Percentiles rank a stretch among this genome's conserved stretches.
Evolutionary conservation across 78 protist genomes (phyloP).

Genomic region (Dictyostelium intermedium): DNA sequence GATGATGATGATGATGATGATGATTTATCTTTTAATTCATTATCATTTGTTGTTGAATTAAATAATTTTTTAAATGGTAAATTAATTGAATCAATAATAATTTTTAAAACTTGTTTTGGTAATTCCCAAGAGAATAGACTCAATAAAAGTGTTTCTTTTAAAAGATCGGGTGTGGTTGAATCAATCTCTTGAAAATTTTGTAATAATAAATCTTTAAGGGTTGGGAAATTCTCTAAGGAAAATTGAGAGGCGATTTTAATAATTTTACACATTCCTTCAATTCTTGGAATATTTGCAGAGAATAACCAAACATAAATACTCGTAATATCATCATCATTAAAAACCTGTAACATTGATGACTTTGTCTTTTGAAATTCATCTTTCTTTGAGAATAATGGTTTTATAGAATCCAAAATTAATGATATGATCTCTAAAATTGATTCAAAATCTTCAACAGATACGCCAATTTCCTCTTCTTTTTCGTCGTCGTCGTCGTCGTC

Average conservation of each 20-base stretch:
- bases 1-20: background rate
- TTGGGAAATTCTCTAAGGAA: constrained; percentile 17
- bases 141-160: constrained; percentile 19
- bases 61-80: constrained; percentile 11
- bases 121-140: constrained; percentile 13
- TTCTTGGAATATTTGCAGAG: background rate
- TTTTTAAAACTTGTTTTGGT: background rate
- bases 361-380: background rate
- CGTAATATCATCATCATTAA: constrained; percentile 15
- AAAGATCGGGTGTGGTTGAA: constrained; percentile 35
- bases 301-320: constrained; percentile 39
- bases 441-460: constrained; percentile 36
- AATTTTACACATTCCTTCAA: background rate
- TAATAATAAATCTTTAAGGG: background rate
- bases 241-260: constrained; percentile 35
- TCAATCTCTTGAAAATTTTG: constrained; percentile 46
- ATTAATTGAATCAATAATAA: constrained; percentile 12
- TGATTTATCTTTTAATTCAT: no score
- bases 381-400: background rate
- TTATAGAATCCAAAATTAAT: background rate
- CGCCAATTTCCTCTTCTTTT: background rate
- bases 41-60: background rate
- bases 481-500: background rate
- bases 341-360: background rate
- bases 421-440: constrained; percentile 36